Base-by-base conservation (phyloP, 176 grass and related monocot species). In the Triticum timopheevii region DNA sequence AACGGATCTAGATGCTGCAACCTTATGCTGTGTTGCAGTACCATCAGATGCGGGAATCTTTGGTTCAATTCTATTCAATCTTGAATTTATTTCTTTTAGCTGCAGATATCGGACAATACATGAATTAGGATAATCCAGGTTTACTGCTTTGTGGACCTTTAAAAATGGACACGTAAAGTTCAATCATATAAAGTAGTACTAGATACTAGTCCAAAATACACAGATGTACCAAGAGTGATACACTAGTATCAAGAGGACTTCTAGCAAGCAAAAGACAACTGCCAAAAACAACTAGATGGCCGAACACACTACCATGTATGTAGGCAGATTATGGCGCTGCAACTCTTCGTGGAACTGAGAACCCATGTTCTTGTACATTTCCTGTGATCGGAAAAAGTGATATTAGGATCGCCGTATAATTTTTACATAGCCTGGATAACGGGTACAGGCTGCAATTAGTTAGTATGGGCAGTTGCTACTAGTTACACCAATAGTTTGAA, bases 281-380 rank as follows among this genome's bases (percentile, higher is more conserved):
- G 62, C 6, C 33, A 69, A 28, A 79, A 85, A 86, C 34, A 69
- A 66, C 68, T 86, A 76, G 50, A 81, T 66, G 36, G 7, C 15
- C 34, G 71, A 69, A 74, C 15, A 67, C 36, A 56, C 54, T 91
- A 98, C 97, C 94, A 98, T 96, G 75, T 92, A 91, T 3, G 90
- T 82, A 82, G 97, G 94, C 40, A 98, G 85, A 88, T 94, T 93
- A 75, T 98, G 92, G 28, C 94, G 92, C 82, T 98, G 94, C 81
- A 98, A 84, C 75, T 98, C 97, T 86, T 98, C 97, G 86, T 92
- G 90, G 86, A 98, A 98, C 50, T 98, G 97, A 85, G 97, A 64
- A 34, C 97, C 97, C 84, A 94, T 89, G 34, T 98, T 83, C 44
- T 31, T 91, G 85, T 98, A 94, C 90, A 98, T 96, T 73, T 96